Base-by-base conservation (phyloP, 2,329 filamentous ascomycete species). In the Trichophyton verrucosum region DNA sequence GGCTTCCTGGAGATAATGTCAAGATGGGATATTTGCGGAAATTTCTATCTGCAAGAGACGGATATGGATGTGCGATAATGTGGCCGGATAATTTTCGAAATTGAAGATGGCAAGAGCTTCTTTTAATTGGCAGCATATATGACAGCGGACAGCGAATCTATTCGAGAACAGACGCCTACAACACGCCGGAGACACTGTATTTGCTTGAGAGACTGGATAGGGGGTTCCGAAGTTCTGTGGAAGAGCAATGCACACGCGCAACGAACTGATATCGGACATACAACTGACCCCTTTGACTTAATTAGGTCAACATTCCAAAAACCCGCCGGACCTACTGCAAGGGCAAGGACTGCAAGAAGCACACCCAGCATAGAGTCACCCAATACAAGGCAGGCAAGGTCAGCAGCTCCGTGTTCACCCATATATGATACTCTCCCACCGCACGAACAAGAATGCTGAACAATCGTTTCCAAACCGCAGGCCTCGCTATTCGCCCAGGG, bases 301-400 rank as follows among this genome's bases (percentile, higher is more conserved):
- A 63, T n/a, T 69, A 92, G 91, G 91, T 96, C 84, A 96, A 96
- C 89, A 88, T 96, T 82, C 91, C 91, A 76, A 96, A 96, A 85
- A 96, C 91, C 78, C 86, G 91, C 78, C 88, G 90, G 82, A 96
- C 91, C 79, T 96, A 91, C 83, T 95, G 89, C 89, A 95, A 95
- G 85, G 88, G 88, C 83, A 91, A 88, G 84, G 86, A 90, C 75
- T 95, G 91, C 89, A 82, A 83, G 86, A 90, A 91, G 82, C 88
- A 91, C 85, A 90, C 87, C 75, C 86, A 89, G 79, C 88, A 91
- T 85, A 90, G 90, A 82, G 89, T 94, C 76, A 94, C 89, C 72
- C 90, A 95, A 82, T 95, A 96, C 87, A 96, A 95, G 84, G 89
- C 89, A 76, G 89, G 89, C 80, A 95, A 95, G 86, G 86, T 87